These are phyloP conservation scores for Neonectria coccinea DNA, from an alignment of 2,329 filamentous ascomycete species.

Conservation along the genomic window DNA sequence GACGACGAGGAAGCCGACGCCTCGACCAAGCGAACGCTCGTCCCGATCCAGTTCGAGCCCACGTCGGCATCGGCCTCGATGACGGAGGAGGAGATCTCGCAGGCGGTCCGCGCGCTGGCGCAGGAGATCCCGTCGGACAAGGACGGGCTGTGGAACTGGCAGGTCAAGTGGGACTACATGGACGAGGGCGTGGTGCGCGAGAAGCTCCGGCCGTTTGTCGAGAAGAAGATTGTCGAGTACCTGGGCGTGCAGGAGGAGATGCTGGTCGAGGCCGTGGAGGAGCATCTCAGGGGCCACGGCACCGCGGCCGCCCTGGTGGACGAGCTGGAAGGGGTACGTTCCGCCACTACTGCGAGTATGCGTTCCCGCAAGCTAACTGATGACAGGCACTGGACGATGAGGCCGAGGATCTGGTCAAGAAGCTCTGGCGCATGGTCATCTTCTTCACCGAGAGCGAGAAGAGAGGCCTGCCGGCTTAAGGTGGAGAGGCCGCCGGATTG, in stretches of 20 bases:
- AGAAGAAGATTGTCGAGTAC: constrained; percentile 98
- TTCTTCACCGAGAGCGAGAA: constrained; percentile 98
- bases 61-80: constrained; percentile 71
- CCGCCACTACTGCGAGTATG: background rate
- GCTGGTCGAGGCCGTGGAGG: constrained; percentile 91
- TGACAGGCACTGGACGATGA: constrained; percentile 89
- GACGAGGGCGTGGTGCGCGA: constrained; percentile 84
- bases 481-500: constrained; percentile 20
- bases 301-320: constrained; percentile 84
- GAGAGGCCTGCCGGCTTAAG: constrained; percentile 79
- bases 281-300: constrained; percentile 81
- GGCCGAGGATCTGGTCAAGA: constrained; percentile 92
- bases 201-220: constrained; percentile 92
- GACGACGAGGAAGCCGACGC: constrained; percentile 92
- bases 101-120: constrained; percentile 84
- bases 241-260: constrained; percentile 96
- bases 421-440: constrained; percentile 98
- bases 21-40: constrained; percentile 77
- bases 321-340: constrained; percentile 82
- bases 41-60: constrained; percentile 85
- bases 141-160: constrained; percentile 90
- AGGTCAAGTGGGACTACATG: constrained; percentile 91
- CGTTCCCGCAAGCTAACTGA: constrained; percentile 28
- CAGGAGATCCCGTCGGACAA: constrained; percentile 90
- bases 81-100: constrained; percentile 87